Percentiles rank a stretch among this genome's conserved stretches.
Conservation (phyloP, 345 rosid species). For the Hevea brasiliensis region DNA sequence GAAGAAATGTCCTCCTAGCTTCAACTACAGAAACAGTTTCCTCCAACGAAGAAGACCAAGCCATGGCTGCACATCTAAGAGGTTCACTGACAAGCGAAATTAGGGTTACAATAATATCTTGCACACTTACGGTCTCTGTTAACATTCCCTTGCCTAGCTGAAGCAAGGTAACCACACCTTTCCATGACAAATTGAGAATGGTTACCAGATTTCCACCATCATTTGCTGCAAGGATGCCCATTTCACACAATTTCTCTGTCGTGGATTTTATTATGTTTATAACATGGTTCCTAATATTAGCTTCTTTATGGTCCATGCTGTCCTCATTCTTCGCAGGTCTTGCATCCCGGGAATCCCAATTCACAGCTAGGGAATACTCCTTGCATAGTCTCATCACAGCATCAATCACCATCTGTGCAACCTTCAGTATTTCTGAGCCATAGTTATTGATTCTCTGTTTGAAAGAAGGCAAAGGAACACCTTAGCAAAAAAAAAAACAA, state of each 20-base stretch:
- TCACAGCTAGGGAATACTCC: constrained; percentile 43
- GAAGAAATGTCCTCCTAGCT: constrained; percentile 82
- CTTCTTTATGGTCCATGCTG: constrained; percentile 30
- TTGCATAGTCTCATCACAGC: constrained; percentile 61
- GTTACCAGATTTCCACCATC: constrained; percentile 82
- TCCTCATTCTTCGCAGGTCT: constrained; percentile 28
- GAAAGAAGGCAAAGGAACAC: constrained; percentile 2
- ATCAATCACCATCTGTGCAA: constrained; percentile 57
- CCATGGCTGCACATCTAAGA: constrained; percentile 63
- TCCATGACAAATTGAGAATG: constrained; percentile 89
- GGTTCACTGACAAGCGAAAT: constrained; percentile 60
- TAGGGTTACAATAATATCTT: constrained; percentile 63
- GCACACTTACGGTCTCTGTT: constrained; percentile 45
- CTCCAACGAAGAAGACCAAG: constrained; percentile 60
- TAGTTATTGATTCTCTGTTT: constrained; percentile 57
- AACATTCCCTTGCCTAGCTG: constrained; percentile 58
- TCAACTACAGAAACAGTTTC: constrained; percentile 65
- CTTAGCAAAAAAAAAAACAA: constrained; percentile 18
- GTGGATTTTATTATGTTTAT: constrained; percentile 45
- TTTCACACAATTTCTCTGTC: constrained; percentile 57
- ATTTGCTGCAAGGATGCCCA: constrained; percentile 75
- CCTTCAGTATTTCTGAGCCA: constrained; percentile 60
- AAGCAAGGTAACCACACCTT: constrained; percentile 85
- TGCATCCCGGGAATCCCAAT: constrained; percentile 38
- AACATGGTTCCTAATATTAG: constrained; percentile 37